phyloP scores from a whole-genome alignment of 371 early-diverging fungal genomes.

The Umbelopsis sp. region DNA sequence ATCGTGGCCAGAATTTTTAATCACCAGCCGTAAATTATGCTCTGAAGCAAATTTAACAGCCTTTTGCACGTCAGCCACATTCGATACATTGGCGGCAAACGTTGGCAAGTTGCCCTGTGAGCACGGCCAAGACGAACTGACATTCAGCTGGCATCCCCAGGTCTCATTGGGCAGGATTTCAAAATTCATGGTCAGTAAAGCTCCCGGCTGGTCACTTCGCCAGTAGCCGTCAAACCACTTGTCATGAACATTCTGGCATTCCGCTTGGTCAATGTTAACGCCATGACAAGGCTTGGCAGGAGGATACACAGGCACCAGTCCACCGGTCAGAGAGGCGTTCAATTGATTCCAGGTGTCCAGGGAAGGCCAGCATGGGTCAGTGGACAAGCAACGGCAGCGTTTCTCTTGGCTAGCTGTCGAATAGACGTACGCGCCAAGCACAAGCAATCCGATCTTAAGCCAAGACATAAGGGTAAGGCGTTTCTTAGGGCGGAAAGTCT shows the following conservation, averaged over 20 bases:
- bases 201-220: slow-evolving; percentile 4
- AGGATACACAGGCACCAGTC: neutral
- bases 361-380: slow-evolving; percentile 10
- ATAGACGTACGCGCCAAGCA: neutral
- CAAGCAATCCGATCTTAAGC: neutral
- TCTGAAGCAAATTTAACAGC: slow-evolving; percentile 42
- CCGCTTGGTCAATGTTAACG: neutral
- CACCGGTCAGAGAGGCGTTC: neutral
- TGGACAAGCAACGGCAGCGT: neutral
- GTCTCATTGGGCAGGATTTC: slow-evolving; percentile 8
- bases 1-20: slow-evolving; percentile 58
- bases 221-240: slow-evolving; percentile 2
- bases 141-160: slow-evolving; percentile 8
- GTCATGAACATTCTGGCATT: slow-evolving; percentile 1
- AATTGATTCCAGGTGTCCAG: slow-evolving; percentile 4
- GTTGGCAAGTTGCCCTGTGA: neutral
- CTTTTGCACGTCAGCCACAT: slow-evolving; percentile 29
- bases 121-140: neutral
- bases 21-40: slow-evolving; percentile 42
- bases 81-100: neutral
- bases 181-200: neutral
- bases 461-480: neutral
- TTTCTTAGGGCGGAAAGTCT: too few relatives aligned
- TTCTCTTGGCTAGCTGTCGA: too few relatives aligned
- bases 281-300: slow-evolving; percentile 12